These are phyloP conservation scores for Austroboletus novae-zelandiae DNA, from an alignment of 1,284 basidiomycete species.

Conservation along the genomic window DNA sequence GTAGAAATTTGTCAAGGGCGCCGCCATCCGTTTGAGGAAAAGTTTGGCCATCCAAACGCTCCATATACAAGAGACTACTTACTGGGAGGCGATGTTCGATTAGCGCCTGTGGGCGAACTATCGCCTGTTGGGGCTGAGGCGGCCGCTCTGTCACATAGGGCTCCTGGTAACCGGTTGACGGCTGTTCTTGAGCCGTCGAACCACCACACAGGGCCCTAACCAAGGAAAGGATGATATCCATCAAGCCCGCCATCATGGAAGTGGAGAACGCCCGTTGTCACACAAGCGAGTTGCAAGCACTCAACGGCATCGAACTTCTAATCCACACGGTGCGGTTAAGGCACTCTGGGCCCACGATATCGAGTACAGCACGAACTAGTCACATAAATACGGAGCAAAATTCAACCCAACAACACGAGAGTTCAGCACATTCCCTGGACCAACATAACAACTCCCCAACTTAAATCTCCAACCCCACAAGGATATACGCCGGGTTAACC, in stretches of 20 bases:
- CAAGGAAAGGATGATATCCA: conserved; percentile 28
- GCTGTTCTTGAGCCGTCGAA: conserved; percentile 14
- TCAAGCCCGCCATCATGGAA: conserved; percentile 19
- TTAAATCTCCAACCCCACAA: conserved; percentile 76
- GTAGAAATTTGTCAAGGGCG: neutral
- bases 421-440: conserved; percentile 32
- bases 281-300: neutral
- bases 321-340: neutral
- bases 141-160: conserved; percentile 9
- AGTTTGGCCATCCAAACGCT: neutral
- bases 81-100: conserved; percentile 12
- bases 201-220: conserved; percentile 25
- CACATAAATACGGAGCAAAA: conserved; percentile 4
- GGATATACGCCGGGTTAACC: conserved; percentile 66
- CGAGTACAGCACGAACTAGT: conserved; percentile 10
- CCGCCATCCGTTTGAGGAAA: neutral
- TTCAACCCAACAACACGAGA: conserved; percentile 27
- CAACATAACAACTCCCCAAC: conserved; percentile 1
- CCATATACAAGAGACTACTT: conserved; percentile 6
- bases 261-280: too few relatives aligned
- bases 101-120: conserved; percentile 4
- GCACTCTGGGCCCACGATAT: neutral
- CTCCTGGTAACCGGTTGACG: conserved; percentile 7
- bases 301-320: neutral
- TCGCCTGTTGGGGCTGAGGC: conserved; percentile 7